Conservation (phyloP, 495 filamentous ascomycete species). For the Jackrogersella minutella region DNA sequence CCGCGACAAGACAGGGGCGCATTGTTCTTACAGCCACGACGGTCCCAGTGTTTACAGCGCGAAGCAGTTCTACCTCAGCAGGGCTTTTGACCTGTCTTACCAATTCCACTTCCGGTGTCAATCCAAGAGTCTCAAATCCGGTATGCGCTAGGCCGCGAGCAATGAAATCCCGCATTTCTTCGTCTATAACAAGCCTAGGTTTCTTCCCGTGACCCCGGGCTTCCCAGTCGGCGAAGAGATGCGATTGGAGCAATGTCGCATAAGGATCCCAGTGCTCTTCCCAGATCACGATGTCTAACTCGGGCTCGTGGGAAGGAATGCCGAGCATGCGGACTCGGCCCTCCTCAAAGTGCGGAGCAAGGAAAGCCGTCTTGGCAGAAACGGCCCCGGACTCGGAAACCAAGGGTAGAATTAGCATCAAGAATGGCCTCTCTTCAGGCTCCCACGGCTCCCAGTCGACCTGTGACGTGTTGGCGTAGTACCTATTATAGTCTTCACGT, state of each 20-base stretch:
- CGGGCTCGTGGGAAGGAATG: slow-evolving; percentile 55
- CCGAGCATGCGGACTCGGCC: slow-evolving; percentile 59
- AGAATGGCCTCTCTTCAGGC: slow-evolving; percentile 65
- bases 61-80: slow-evolving; percentile 58
- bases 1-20: slow-evolving; percentile 59
- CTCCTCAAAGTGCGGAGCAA: slow-evolving; percentile 63
- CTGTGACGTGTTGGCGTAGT: slow-evolving; percentile 64
- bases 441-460: slow-evolving; percentile 66
- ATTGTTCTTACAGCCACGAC: slow-evolving; percentile 63
- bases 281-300: slow-evolving; percentile 58
- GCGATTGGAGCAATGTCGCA: slow-evolving; percentile 50
- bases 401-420: slow-evolving; percentile 60
- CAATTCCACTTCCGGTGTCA: slow-evolving; percentile 57
- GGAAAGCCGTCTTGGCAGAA: slow-evolving; percentile 58
- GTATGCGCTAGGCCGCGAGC: slow-evolving; percentile 54
- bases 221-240: slow-evolving; percentile 30
- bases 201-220: not conserved
- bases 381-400: slow-evolving; percentile 45
- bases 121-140: slow-evolving; percentile 58
- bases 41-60: slow-evolving; percentile 65
- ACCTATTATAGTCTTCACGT: slow-evolving; percentile 31
- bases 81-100: slow-evolving; percentile 61
- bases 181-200: slow-evolving; percentile 63
- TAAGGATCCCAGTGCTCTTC: slow-evolving; percentile 68
- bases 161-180: slow-evolving; percentile 66